Evolutionary conservation across 2,329 filamentous ascomycete genomes (phyloP).

Genomic region (Aspergillus texensis): DNA sequence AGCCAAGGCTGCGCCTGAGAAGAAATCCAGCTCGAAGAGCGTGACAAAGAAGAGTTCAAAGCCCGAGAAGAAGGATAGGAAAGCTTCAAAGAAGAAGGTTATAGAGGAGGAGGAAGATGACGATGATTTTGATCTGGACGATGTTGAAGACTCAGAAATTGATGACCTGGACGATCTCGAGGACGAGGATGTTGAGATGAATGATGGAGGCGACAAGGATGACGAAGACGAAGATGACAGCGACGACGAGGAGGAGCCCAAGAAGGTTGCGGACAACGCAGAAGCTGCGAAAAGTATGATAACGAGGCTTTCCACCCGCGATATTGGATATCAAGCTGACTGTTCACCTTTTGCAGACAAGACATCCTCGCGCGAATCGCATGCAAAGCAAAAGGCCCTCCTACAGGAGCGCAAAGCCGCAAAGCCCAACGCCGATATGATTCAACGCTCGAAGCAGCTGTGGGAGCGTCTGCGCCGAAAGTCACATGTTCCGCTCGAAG

Average conservation of each 20-base stretch:
- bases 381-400: slow-evolving; percentile 88
- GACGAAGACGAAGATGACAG: slow-evolving; percentile 35
- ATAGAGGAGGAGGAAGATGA: slow-evolving; percentile 50
- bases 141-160: slow-evolving; percentile 47
- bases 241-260: slow-evolving; percentile 16
- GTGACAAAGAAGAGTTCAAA: slow-evolving; percentile 35
- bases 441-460: slow-evolving; percentile 89
- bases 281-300: slow-evolving; percentile 33
- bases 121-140: slow-evolving; percentile 60
- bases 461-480: slow-evolving; percentile 94
- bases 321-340: not conserved
- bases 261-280: slow-evolving; percentile 23
- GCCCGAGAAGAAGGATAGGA: slow-evolving; percentile 37
- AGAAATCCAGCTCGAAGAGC: slow-evolving; percentile 25
- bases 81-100: slow-evolving; percentile 37
- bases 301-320: slow-evolving; percentile 20
- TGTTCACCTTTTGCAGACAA: slow-evolving; percentile 52
- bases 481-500: slow-evolving; percentile 87
- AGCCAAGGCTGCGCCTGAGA: slow-evolving; percentile 30
- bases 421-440: slow-evolving; percentile 89
- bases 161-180: slow-evolving; percentile 53
- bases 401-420: slow-evolving; percentile 85
- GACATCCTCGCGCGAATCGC: slow-evolving; percentile 78
- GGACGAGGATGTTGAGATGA: slow-evolving; percentile 53
- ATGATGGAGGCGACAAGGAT: slow-evolving; percentile 35